These are phyloP conservation scores for Yarrowia deformans DNA, from an alignment of 805 yeast species.

Conservation along the genomic window DNA sequence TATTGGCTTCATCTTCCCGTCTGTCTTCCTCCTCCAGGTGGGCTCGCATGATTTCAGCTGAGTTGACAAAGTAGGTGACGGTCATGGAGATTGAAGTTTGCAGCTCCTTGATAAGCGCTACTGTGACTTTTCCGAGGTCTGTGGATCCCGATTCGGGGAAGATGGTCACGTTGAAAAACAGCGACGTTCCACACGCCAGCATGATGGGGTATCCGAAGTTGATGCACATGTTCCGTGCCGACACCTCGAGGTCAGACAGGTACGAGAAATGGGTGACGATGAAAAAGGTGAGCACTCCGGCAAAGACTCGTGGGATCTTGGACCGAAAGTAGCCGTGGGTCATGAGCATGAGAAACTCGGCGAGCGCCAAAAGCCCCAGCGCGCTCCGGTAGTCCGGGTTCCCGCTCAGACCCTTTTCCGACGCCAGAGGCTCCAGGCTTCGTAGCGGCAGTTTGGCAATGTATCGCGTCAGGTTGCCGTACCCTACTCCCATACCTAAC, in stretches of 20 bases:
- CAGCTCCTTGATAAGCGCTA: constrained; percentile 53
- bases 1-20: neutral
- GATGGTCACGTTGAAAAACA: constrained; percentile 55
- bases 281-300: constrained; percentile 48
- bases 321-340: constrained; percentile 61
- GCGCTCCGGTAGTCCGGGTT: constrained; percentile 49
- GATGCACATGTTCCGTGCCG: constrained; percentile 51
- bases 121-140: constrained; percentile 56
- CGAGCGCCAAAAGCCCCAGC: constrained; percentile 55
- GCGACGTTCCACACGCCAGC: constrained; percentile 56
- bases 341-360: constrained; percentile 57
- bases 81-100: constrained; percentile 54
- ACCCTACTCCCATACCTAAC: constrained; percentile 7
- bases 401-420: constrained; percentile 7
- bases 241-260: constrained; percentile 50
- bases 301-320: constrained; percentile 50
- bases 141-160: constrained; percentile 64
- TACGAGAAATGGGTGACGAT: constrained; percentile 60
- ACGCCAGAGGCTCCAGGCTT: neutral
- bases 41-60: constrained; percentile 14
- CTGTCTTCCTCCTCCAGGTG: constrained; percentile 18
- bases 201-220: constrained; percentile 56
- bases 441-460: constrained; percentile 18
- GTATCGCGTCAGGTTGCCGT: constrained; percentile 12
- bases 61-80: constrained; percentile 52